These are phyloP conservation scores for Raphanus hybrid DNA, from an alignment of 441 rosid genomes.

Conservation along the genomic window DNA sequence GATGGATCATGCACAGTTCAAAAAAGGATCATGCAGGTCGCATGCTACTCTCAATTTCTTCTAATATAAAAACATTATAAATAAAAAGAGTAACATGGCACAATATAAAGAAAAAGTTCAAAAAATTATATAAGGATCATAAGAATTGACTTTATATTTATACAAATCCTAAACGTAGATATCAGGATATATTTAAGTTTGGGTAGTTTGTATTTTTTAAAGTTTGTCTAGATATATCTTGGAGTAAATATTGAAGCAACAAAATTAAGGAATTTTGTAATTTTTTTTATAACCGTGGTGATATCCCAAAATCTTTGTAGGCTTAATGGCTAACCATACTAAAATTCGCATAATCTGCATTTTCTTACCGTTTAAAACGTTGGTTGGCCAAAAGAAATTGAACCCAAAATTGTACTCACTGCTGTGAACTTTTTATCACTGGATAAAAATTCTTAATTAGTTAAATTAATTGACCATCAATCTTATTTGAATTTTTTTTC, in stretches of 20 bases:
- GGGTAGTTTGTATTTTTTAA: neutral
- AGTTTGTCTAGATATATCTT: neutral
- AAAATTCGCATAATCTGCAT: no score
- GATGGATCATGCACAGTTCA: constrained; percentile 6
- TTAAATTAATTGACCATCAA: constrained; percentile 3
- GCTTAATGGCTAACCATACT: no score
- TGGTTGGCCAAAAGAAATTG: no score
- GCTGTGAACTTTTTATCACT: no score
- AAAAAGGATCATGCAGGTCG: neutral
- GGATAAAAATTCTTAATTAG: no score
- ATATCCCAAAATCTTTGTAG: no score
- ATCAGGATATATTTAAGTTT: neutral
- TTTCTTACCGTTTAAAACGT: no score
- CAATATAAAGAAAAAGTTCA: neutral
- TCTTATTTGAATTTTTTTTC: neutral
- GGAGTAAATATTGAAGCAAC: neutral
- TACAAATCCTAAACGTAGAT: no score
- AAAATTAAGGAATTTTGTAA: constrained; percentile 4
- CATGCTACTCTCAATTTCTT: constrained; percentile 12
- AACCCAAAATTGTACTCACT: no score
- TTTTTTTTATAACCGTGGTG: no score
- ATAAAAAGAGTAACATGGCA: neutral
- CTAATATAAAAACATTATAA: constrained; percentile 10
- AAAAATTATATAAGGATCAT: no score
- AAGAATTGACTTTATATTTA: no score